phyloP scores from a whole-genome alignment of 2,329 filamentous ascomycete genomes.

The Xylaria hypoxylon region DNA sequence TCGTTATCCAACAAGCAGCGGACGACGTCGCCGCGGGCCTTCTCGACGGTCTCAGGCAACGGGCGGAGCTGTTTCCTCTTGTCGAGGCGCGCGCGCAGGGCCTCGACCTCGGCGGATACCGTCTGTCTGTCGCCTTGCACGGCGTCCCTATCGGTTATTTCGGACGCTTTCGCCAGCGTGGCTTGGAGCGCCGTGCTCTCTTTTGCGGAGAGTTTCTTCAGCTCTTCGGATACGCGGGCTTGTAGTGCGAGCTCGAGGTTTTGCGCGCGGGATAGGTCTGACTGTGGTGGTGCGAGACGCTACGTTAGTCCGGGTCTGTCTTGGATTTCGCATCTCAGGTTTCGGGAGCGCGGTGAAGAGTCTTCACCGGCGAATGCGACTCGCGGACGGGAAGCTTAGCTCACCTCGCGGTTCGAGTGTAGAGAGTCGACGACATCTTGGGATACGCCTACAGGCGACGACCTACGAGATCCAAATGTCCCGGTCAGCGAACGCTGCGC shows the following conservation, averaged over 20 bases:
- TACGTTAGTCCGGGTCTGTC: conserved; percentile 9
- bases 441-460: conserved; percentile 71
- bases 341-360: background rate
- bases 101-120: conserved; percentile 70
- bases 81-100: conserved; percentile 69
- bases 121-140: conserved; percentile 54
- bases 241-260: conserved; percentile 89
- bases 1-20: conserved; percentile 87
- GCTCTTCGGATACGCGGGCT: conserved; percentile 84
- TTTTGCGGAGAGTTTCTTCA: conserved; percentile 79
- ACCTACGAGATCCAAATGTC: conserved; percentile 42
- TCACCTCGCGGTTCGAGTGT: conserved; percentile 87
- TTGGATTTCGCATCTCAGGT: background rate
- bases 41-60: conserved; percentile 77
- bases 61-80: conserved; percentile 73
- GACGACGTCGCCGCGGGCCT: conserved; percentile 80
- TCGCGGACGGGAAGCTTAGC: conserved; percentile 35
- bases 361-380: background rate
- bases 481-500: conserved; percentile 18
- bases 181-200: conserved; percentile 76
- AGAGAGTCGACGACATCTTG: conserved; percentile 84
- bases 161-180: conserved; percentile 69
- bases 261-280: conserved; percentile 86
- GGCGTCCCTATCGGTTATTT: conserved; percentile 45
- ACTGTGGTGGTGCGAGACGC: conserved; percentile 63